Percentiles rank a stretch among this genome's conserved stretches.
phyloP scores from a whole-genome alignment of 2,329 filamentous ascomycete species.

The Cytospora piceicola region DNA sequence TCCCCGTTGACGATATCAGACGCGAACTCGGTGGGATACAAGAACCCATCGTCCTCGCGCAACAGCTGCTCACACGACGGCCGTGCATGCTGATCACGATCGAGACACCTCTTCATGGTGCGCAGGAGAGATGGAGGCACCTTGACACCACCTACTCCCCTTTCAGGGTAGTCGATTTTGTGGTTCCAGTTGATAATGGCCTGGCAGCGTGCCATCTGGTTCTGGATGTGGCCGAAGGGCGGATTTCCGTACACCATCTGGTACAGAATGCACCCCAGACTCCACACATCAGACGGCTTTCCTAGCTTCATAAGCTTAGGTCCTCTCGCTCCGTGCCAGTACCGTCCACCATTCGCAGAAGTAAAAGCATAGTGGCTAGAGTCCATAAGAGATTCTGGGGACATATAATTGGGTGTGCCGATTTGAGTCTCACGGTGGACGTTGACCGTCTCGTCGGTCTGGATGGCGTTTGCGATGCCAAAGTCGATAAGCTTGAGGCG shows the following conservation, averaged over 20 bases:
- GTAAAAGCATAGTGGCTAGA: conserved; percentile 61
- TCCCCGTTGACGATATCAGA: conserved; percentile 43
- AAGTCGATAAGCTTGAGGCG: conserved; percentile 96
- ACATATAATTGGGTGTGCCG: conserved; percentile 99
- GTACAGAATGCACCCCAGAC: conserved; percentile 92
- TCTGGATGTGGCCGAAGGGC: conserved; percentile 89
- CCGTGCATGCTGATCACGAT: conserved; percentile 63
- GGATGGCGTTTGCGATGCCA: conserved; percentile 96
- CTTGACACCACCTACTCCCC: conserved; percentile 66
- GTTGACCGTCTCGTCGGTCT: conserved; percentile 93
- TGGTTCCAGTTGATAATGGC: conserved; percentile 82
- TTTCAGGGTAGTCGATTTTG: conserved; percentile 70
- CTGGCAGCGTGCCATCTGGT: conserved; percentile 83
- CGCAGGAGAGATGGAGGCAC: conserved; percentile 63
- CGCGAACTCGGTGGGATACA: conserved; percentile 63
- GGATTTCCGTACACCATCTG: conserved; percentile 98
- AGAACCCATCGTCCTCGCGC: conserved; percentile 61
- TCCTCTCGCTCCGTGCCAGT: conserved; percentile 40
- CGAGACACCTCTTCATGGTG: conserved; percentile 66
- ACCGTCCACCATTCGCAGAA: conserved; percentile 45
- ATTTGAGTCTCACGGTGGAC: conserved; percentile 95
- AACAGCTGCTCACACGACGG: conserved; percentile 68
- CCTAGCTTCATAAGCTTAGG: conserved; percentile 92
- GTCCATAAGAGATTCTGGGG: conserved; percentile 89
- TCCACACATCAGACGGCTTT: conserved; percentile 96